A percentile compares a stretch with the other conserved stretches of the same genome.
phyloP scores from a whole-genome alignment of 2,329 filamentous ascomycete genomes.

The Fusarium pininemorale region DNA sequence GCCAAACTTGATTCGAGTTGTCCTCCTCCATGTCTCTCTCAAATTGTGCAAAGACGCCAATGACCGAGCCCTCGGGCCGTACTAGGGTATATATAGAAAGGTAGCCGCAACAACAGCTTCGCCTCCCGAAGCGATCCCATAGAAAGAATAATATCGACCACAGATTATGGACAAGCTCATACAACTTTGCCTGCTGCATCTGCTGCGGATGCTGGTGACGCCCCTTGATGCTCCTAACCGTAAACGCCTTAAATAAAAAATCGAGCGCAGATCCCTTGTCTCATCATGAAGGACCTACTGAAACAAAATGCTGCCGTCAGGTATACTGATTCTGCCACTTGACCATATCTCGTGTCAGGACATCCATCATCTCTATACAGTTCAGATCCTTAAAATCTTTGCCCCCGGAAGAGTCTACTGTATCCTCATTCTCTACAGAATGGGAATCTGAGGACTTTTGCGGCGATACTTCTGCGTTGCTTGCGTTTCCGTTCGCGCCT shows the following conservation, averaged over 20 bases:
- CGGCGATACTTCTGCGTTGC: constrained; percentile 53
- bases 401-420: constrained; percentile 34
- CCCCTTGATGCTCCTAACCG: constrained; percentile 36
- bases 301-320: constrained; percentile 32
- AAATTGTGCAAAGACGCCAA: constrained; percentile 24
- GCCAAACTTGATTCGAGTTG: constrained; percentile 5
- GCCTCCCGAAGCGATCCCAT: constrained; percentile 9
- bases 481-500: constrained; percentile 51
- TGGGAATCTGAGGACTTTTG: constrained; percentile 47
- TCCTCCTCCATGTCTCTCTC: constrained; percentile 5
- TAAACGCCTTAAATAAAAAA: constrained; percentile 33
- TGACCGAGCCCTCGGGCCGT: constrained; percentile 14
- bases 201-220: constrained; percentile 35
- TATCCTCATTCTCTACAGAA: constrained; percentile 38
- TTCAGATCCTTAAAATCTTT: constrained; percentile 78
- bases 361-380: constrained; percentile 91
- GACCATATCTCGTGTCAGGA: constrained; percentile 79
- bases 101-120: constrained; percentile 13
- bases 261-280: not conserved
- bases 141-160: constrained; percentile 9
- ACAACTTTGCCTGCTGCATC: constrained; percentile 27
- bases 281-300: not conserved
- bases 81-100: constrained; percentile 32
- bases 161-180: constrained; percentile 19
- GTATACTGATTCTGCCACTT: constrained; percentile 83